These are phyloP conservation scores for Chrysophaeum taylorii DNA, from an alignment of 352 stramenopile genomes.

Conservation along the genomic window DNA sequence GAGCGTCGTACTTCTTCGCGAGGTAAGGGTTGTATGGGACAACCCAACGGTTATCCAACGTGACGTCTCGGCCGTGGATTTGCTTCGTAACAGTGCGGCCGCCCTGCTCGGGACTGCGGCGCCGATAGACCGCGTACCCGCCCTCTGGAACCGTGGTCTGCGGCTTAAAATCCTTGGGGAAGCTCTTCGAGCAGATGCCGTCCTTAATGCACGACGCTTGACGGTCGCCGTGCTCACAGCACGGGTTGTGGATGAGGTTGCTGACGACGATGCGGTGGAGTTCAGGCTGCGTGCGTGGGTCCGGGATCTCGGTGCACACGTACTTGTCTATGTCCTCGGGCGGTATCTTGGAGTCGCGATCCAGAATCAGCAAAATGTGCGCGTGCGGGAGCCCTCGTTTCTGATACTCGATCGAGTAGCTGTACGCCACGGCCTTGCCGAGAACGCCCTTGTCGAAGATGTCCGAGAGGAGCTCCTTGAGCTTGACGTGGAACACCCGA, in stretches of 20 bases:
- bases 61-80: too few relatives aligned
- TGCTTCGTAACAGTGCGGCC: too few relatives aligned
- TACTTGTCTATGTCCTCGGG: slow-evolving; percentile 20
- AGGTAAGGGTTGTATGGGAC: slow-evolving; percentile 53
- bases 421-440: slow-evolving; percentile 26
- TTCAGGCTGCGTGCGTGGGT: neutral
- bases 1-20: slow-evolving; percentile 42
- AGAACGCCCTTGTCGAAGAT: slow-evolving; percentile 33
- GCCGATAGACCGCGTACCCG: slow-evolving; percentile 4
- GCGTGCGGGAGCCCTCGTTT: slow-evolving; percentile 43
- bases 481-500: slow-evolving; percentile 37
- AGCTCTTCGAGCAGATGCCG: slow-evolving; percentile 30
- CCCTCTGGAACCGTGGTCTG: slow-evolving; percentile 8
- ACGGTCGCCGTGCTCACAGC: slow-evolving; percentile 10
- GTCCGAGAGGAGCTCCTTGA: slow-evolving; percentile 30
- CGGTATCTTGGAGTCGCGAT: slow-evolving; percentile 31
- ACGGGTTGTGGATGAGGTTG: slow-evolving; percentile 24
- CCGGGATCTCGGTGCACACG: slow-evolving; percentile 23
- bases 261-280: slow-evolving; percentile 16
- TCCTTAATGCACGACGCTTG: slow-evolving; percentile 25
- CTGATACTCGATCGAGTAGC: slow-evolving; percentile 44
- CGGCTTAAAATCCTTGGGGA: slow-evolving; percentile 19
- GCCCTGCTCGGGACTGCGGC: slow-evolving; percentile 11
- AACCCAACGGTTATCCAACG: slow-evolving; percentile 40
- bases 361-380: slow-evolving; percentile 43